Evolutionary conservation across 2,329 filamentous ascomycete species (phyloP), one percentile per base, ranked within the genome.

Genomic region (Sporothrix euskadiensis): DNA sequence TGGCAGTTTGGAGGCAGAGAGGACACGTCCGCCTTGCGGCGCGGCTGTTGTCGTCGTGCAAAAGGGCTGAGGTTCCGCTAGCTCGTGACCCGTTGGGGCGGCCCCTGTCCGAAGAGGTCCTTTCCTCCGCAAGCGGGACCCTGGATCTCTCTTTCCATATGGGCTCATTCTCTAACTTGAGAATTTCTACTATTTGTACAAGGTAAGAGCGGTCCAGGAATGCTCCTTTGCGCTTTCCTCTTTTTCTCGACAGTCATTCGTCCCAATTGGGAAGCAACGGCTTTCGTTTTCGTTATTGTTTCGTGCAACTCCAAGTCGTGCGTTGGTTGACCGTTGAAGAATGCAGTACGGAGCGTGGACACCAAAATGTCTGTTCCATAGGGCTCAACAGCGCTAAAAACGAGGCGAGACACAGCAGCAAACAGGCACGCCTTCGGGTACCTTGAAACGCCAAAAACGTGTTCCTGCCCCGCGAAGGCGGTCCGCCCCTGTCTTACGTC

Each of bases 401-500:
- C n/a, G n/a, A 14, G 59, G 35, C 2, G 39, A 44, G n/a, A n/a
- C 59, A 26, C 30, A 39, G 14, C 56, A 44, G 16, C 35, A 44
- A 44, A 44, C 8, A 47, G 59, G n/a, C 39, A 65, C 61, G 19
- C 6, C 35, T 35, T 66, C 39, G 22, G 63, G 63, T 52, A 68
- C 63, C 63, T 68, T 69, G 44, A 52, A 69, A 69, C 66, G 47
- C 30, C 47, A 39, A 54, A 69, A 69, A 69, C 66, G 49, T 57
- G 66, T 10, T 44, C 49, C 66, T 69, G 66, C 66, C 49, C 49
- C n/a, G 49, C 68, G 35, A 32, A n/a, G 68, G 35, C n/a, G 52
- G 57, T 70, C 68, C 52, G 52, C 68, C 35, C 52, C 19, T 56
- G 49, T 41, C 66, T 56, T 70, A 70, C 68, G 68, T 70, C 68